phyloP scores from a whole-genome alignment of 371 early-diverging fungal genomes.

The Mycotypha africana region DNA sequence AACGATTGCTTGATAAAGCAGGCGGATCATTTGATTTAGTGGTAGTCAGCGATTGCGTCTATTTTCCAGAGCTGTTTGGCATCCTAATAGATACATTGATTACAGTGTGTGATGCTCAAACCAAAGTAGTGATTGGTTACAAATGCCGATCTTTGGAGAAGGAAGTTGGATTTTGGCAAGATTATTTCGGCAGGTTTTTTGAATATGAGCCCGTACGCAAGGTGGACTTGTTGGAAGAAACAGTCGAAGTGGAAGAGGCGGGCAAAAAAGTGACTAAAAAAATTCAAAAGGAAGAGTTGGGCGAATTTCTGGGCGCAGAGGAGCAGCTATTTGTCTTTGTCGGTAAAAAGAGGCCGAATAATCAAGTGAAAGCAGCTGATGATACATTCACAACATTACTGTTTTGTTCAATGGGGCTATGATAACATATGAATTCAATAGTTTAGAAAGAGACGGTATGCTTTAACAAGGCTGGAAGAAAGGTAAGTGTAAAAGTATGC shows the following conservation, averaged over 20 bases:
- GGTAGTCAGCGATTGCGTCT: slow-evolving; percentile 52
- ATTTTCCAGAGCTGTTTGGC: slow-evolving; percentile 52
- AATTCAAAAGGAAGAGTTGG: slow-evolving; percentile 7
- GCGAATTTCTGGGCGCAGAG: slow-evolving; percentile 40
- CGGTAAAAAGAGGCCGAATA: slow-evolving; percentile 25
- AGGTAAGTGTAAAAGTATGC: too few species aligned
- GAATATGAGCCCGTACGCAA: slow-evolving; percentile 50
- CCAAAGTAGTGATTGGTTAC: slow-evolving; percentile 52
- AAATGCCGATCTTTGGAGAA: slow-evolving; percentile 53
- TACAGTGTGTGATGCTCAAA: slow-evolving; percentile 32
- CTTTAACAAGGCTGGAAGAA: too few species aligned
- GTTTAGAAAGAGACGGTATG: too few species aligned
- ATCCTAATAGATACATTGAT: slow-evolving; percentile 40
- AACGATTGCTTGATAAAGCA: slow-evolving; percentile 9
- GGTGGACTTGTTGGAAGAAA: slow-evolving; percentile 4
- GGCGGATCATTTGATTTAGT: slow-evolving; percentile 42
- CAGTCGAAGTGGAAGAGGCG: slow-evolving; percentile 3
- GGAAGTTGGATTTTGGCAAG: slow-evolving; percentile 59
- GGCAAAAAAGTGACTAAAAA: neutral
- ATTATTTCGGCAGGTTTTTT: slow-evolving; percentile 54
- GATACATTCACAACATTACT: slow-evolving; percentile 50
- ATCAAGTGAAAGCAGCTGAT: slow-evolving; percentile 44
- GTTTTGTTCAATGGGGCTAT: slow-evolving; percentile 42
- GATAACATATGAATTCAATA: neutral
- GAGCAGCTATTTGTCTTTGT: slow-evolving; percentile 46